Conservation (phyloP, 148 eudicot genomes). For the Beta vulgaris region DNA sequence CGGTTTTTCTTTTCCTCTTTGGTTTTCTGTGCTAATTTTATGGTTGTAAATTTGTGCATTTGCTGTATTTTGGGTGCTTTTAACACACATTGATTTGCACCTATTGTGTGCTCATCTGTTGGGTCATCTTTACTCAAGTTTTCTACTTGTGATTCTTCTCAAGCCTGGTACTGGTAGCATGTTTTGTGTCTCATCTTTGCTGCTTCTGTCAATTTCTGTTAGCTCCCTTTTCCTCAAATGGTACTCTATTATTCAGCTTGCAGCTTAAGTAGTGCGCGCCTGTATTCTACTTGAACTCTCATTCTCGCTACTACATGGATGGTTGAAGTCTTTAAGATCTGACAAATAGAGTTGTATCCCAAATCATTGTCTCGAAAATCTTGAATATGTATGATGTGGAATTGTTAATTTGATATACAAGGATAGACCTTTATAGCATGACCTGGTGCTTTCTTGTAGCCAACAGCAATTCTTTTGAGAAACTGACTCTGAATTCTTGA, state of each 20-base stretch:
- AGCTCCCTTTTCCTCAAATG: not conserved
- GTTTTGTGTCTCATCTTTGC: not conserved
- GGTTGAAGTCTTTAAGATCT: not conserved
- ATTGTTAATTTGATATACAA: not conserved
- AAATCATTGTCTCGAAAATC: not conserved
- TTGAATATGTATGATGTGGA: not conserved
- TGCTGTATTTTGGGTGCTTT: not conserved
- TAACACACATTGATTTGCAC: slow-evolving; percentile 5
- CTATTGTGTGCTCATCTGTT: not conserved
- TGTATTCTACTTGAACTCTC: not conserved
- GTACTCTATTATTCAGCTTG: not conserved
- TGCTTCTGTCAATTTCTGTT: not conserved
- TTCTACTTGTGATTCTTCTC: not conserved
- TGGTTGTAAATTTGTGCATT: not conserved
- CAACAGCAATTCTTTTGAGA: not conserved
- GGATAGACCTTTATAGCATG: not conserved
- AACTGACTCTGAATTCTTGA: not conserved
- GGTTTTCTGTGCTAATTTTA: not conserved
- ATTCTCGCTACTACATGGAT: not conserved
- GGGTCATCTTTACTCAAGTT: not conserved
- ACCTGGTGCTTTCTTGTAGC: not conserved
- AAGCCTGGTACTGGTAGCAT: not conserved
- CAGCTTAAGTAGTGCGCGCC: not conserved
- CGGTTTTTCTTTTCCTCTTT: not conserved
- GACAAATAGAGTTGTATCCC: not conserved